Evolutionary conservation across 139 green algal species (phyloP).

Genomic region (Dunaliella primolecta): DNA sequence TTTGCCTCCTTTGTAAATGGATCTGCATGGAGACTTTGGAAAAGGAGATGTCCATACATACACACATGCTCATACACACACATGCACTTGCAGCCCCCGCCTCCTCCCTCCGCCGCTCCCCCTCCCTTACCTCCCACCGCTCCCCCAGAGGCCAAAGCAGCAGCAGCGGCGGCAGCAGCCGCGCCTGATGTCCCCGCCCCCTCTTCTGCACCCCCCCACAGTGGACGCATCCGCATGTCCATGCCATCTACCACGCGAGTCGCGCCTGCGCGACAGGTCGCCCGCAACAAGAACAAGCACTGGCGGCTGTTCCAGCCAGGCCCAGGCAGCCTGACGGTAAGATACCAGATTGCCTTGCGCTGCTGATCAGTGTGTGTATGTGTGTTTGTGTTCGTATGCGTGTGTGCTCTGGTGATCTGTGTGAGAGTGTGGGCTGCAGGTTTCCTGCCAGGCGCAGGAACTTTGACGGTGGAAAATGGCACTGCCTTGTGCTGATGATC

Average conservation of each 20-base stretch:
- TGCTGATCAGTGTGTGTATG: background rate
- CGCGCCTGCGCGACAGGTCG: background rate
- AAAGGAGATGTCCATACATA: too few species aligned
- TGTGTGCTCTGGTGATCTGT: background rate
- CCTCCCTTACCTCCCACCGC: background rate
- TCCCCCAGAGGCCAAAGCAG: background rate
- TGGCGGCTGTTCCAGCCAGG: slow-evolving; percentile 67
- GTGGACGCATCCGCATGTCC: slow-evolving; percentile 26
- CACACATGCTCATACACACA: background rate
- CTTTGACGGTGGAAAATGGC: too few species aligned
- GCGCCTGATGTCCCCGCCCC: background rate
- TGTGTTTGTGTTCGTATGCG: background rate
- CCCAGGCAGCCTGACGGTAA: slow-evolving; percentile 46
- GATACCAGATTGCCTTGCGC: too few species aligned
- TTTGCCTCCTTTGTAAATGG: too few species aligned
- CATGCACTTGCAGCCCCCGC: background rate
- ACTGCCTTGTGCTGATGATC: too few species aligned
- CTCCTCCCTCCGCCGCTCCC: background rate
- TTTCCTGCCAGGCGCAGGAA: too few species aligned
- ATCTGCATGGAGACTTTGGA: too few species aligned
- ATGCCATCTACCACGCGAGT: slow-evolving; percentile 7
- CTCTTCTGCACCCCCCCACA: background rate
- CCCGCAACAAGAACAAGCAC: slow-evolving; percentile 63
- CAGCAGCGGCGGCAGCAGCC: background rate
- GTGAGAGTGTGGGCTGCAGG: background rate